phyloP scores from a whole-genome alignment of 306 rosid genomes.

The Rosa persica region DNA sequence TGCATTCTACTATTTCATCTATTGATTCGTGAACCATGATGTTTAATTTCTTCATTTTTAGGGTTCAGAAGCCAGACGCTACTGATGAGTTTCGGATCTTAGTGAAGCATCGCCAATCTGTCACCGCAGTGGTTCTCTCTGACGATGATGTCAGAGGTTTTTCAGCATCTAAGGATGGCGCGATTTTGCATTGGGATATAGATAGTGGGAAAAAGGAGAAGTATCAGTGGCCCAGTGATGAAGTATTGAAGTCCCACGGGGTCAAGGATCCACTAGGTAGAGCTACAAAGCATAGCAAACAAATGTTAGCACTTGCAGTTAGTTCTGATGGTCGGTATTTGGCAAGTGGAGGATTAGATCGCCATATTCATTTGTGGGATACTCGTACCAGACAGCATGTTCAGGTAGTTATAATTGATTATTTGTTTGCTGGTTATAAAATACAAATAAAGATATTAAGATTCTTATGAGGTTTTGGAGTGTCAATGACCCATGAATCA shows the following conservation, averaged over 20 bases:
- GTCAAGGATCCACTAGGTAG: conserved; percentile 75
- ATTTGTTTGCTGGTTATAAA: not conserved
- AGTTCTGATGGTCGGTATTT: conserved; percentile 93
- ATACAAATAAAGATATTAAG: not conserved
- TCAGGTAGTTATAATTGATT: conserved; percentile 51
- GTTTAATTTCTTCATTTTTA: conserved; percentile 25
- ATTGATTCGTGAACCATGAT: not conserved
- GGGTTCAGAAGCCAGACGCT: conserved; percentile 58
- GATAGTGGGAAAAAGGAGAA: conserved; percentile 72
- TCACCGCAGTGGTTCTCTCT: conserved; percentile 75
- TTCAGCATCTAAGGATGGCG: conserved; percentile 93
- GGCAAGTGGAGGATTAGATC: conserved; percentile 88
- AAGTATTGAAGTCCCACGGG: conserved; percentile 71
- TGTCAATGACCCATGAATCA: not conserved
- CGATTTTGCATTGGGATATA: conserved; percentile 86
- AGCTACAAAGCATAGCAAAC: conserved; percentile 69
- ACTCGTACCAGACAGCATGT: conserved; percentile 81
- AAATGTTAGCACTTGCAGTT: conserved; percentile 64
- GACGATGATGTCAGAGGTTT: conserved; percentile 85
- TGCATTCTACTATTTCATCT: not conserved
- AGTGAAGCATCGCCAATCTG: conserved; percentile 75
- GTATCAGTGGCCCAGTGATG: conserved; percentile 74
- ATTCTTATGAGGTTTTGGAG: not conserved
- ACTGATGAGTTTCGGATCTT: conserved; percentile 57
- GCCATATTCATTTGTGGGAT: conserved; percentile 98